These are phyloP conservation scores for Nothophaeocryptopus gaeumannii DNA, from an alignment of 2,329 filamentous ascomycete species.

Conservation along the genomic window DNA sequence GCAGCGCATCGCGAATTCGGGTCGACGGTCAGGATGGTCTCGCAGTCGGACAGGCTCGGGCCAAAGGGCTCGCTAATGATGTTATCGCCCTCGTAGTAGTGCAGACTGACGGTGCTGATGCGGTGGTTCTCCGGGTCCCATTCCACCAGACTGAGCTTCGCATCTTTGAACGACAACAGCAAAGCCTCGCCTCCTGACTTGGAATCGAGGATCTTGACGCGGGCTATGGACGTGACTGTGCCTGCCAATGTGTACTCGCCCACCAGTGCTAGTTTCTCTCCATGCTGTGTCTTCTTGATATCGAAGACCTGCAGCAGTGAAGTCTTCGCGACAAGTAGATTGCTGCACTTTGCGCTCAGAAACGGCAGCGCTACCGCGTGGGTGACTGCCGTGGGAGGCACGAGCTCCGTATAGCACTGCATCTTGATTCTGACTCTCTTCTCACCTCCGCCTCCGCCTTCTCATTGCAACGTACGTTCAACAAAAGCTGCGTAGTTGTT, in stretches of 20 bases:
- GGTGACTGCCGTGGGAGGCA: slow-evolving; percentile 89
- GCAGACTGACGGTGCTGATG: slow-evolving; percentile 86
- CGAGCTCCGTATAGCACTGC: slow-evolving; percentile 97
- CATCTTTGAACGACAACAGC: slow-evolving; percentile 80
- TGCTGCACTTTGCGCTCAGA: slow-evolving; percentile 69
- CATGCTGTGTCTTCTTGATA: slow-evolving; percentile 11
- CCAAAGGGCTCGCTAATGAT: slow-evolving; percentile 63
- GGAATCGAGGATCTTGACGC: slow-evolving; percentile 69
- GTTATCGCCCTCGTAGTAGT: slow-evolving; percentile 97
- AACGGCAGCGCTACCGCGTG: slow-evolving; percentile 80
- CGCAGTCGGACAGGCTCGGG: slow-evolving; percentile 68
- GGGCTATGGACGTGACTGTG: slow-evolving; percentile 76
- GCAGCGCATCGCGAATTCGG: slow-evolving; percentile 90
- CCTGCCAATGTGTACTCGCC: slow-evolving; percentile 81
- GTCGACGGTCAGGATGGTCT: slow-evolving; percentile 81
- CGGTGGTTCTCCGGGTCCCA: slow-evolving; percentile 82
- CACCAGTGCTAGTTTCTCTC: slow-evolving; percentile 71
- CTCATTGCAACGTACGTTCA: not conserved
- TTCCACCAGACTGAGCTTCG: slow-evolving; percentile 87
- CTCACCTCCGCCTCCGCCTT: not conserved
- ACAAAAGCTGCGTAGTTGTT: too few species aligned
- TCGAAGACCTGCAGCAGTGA: slow-evolving; percentile 91
- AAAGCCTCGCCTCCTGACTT: slow-evolving; percentile 81
- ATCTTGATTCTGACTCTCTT: slow-evolving; percentile 47
- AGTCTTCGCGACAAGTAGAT: slow-evolving; percentile 87